Base-by-base conservation (phyloP, 2,329 filamentous ascomycete species). In the Diplodia mutila region DNA sequence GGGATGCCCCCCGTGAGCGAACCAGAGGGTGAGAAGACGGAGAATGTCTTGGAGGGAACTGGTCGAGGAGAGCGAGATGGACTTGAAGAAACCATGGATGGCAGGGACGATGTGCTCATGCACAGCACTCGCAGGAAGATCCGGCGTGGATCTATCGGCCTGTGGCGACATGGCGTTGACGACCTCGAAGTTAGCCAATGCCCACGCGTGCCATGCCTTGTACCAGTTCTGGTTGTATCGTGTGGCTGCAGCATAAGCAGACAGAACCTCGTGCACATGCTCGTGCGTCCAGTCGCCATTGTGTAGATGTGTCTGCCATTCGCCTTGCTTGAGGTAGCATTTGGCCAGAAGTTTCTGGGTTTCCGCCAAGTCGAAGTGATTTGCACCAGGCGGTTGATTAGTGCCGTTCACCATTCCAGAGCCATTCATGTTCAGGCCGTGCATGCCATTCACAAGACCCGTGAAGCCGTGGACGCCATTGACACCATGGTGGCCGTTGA, bases 191-290 rank as follows among this genome's bases (percentile, higher is more conserved):
- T 99, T 99, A 65, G 95, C 94, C 70, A 99, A 81, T 12, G 95
- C 96, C 94, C 95, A 99, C 0, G 95, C 92, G 80, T 99, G 95
- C 95, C 95, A 99, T 8, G 96, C 95, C 81, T 99, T 99, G 83
- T 99, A 99, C 88, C 94, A 99, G 69, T 90, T 89, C 39, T 93
- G 90, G 77, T 99, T 97, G 80, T 96, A 97, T 68, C 92, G 90
- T 1, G 95, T 99, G 1, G 96, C 96, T 68, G 94, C 90, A 21
- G 90, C 89, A 78, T 98, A 99, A 1, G 95, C 93, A n/a, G 88
- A 86, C 27, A 99, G 84, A 68, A 99, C 93, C 65, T 98, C 94
- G 63, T 91, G 88, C 4, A 97, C 92, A 71, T 92, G 90, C 9
- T 92, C 90, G 70, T 92, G 88, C 71, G 92, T 90, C 96, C 95